These are phyloP conservation scores for Candida ficus DNA, from an alignment of 805 yeast genomes.

Conservation along the genomic window DNA sequence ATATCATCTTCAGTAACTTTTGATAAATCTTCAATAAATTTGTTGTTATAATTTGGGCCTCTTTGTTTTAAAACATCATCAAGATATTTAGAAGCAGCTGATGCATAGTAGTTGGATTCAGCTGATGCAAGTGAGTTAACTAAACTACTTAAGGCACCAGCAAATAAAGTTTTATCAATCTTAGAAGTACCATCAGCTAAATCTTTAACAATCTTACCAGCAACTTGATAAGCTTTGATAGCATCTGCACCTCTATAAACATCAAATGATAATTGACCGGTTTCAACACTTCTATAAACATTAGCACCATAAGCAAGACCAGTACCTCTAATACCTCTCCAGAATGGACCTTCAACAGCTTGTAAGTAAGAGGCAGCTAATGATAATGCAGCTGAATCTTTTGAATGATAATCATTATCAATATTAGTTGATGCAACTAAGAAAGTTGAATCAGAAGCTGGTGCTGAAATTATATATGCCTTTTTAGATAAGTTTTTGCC, in stretches of 20 bases:
- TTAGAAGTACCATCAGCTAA: conserved; percentile 47
- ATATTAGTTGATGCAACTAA: conserved; percentile 54
- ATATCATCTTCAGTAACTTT: conserved; percentile 50
- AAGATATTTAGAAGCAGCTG: conserved; percentile 61
- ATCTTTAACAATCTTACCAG: conserved; percentile 57
- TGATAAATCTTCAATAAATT: conserved; percentile 48
- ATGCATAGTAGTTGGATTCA: conserved; percentile 58
- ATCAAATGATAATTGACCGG: conserved; percentile 59
- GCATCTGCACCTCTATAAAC: conserved; percentile 85
- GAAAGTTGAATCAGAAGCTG: conserved; percentile 81
- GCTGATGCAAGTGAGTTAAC: conserved; percentile 66
- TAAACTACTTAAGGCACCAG: conserved; percentile 71
- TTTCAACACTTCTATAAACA: conserved; percentile 53
- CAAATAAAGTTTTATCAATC: conserved; percentile 56
- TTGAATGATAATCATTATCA: conserved; percentile 48
- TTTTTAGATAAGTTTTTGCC: conserved; percentile 48
- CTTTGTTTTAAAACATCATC: conserved; percentile 65
- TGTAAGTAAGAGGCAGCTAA: conserved; percentile 73
- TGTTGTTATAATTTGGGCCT: conserved; percentile 59
- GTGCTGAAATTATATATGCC: conserved; percentile 64
- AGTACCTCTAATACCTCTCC: conserved; percentile 93
- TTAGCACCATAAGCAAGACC: conserved; percentile 91
- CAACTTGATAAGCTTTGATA: conserved; percentile 53
- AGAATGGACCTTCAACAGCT: conserved; percentile 93
- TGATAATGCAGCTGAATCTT: conserved; percentile 64